Conservation (phyloP, 2,329 filamentous ascomycete genomes). For the Colletotrichum spaethianum region DNA sequence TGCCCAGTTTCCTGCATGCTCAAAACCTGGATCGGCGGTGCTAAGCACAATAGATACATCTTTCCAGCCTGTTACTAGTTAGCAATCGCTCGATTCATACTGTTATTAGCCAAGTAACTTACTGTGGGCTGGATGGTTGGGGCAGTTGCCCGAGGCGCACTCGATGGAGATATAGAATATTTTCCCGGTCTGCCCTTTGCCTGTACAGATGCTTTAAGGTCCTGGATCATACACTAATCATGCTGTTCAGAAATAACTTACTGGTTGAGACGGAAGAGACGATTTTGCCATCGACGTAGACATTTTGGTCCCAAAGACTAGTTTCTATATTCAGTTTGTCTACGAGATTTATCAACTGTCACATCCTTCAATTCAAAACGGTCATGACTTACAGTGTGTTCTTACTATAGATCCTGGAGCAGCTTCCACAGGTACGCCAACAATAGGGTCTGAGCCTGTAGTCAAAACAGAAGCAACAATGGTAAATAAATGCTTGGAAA, state of each 20-base stretch:
- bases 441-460: not conserved
- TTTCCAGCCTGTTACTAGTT: conserved; percentile 3
- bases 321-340: not conserved
- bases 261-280: conserved; percentile 6
- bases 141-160: conserved; percentile 23
- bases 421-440: conserved; percentile 13
- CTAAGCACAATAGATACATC: conserved; percentile 23
- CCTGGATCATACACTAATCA: no score
- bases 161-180: conserved; percentile 29
- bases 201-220: not conserved
- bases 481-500: no score
- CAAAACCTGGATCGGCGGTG: not conserved
- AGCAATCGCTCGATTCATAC: not conserved
- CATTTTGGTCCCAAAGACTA: not conserved
- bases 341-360: not conserved
- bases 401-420: conserved; percentile 7
- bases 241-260: not conserved
- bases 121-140: conserved; percentile 22
- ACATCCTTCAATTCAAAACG: not conserved
- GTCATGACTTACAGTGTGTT: conserved; percentile 12
- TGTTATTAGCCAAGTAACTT: not conserved
- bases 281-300: conserved; percentile 10
- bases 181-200: conserved; percentile 20
- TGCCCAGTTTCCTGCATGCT: not conserved
- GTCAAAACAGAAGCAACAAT: not conserved